These are phyloP conservation scores for Claviceps spartinae DNA, from an alignment of 2,329 filamentous ascomycete species.

Conservation along the genomic window DNA sequence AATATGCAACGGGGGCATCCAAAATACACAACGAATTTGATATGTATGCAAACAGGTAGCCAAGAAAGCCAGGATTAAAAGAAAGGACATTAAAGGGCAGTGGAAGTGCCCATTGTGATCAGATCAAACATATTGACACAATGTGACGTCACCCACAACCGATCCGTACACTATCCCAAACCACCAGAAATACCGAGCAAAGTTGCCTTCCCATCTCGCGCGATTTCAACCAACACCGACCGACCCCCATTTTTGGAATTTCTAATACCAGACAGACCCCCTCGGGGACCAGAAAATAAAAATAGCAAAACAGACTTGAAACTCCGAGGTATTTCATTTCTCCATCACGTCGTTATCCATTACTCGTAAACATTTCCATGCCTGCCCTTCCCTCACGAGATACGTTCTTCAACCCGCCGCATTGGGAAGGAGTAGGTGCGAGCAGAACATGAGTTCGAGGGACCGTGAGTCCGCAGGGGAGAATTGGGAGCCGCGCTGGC, in stretches of 20 bases:
- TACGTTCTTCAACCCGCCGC: slow-evolving; percentile 3
- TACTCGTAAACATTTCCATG: slow-evolving; percentile 5
- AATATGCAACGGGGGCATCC: no score
- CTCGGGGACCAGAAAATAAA: neutral
- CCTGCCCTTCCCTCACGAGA: neutral
- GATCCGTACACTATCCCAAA: no score
- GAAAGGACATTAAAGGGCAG: no score
- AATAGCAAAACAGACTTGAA: neutral
- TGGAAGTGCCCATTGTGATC: no score
- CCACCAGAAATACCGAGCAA: no score
- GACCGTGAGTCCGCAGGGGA: slow-evolving; percentile 35
- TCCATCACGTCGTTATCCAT: slow-evolving; percentile 17
- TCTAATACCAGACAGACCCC: no score
- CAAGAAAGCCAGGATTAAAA: no score
- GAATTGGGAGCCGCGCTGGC: slow-evolving; percentile 39
- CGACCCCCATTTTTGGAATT: neutral
- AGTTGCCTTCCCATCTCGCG: no score
- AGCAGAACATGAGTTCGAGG: slow-evolving; percentile 36
- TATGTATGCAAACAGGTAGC: no score
- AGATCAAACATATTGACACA: no score
- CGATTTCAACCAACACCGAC: neutral
- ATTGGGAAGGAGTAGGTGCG: slow-evolving; percentile 31
- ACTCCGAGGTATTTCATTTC: slow-evolving; percentile 13
- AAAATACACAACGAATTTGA: no score
- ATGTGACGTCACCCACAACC: no score